A percentile compares a stretch with the other conserved stretches of the same genome.
Evolutionary conservation across 129 eudicot species (phyloP).

Genomic region (Silybum marianum): DNA sequence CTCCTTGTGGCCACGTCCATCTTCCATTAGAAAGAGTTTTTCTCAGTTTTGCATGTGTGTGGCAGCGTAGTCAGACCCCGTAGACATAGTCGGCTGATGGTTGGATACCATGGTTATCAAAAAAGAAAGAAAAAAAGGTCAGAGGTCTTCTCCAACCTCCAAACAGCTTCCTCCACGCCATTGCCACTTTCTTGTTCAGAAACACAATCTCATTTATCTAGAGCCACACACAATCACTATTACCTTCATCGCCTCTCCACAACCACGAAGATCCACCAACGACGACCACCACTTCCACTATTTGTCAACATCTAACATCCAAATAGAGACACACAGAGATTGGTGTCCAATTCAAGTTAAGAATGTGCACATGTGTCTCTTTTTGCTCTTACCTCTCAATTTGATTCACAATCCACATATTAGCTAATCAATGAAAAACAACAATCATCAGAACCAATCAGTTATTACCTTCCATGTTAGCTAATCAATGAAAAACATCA

Average conservation of each 20-base stretch:
- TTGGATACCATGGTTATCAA: too few species aligned
- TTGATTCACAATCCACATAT: not conserved
- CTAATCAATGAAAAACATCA: not conserved
- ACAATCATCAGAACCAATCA: not conserved
- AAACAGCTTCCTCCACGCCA: too few species aligned
- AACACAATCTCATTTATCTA: not conserved
- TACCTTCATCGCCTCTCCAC: not conserved
- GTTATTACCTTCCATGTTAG: not conserved
- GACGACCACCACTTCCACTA: too few species aligned
- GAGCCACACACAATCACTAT: not conserved
- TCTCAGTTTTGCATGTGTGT: too few species aligned
- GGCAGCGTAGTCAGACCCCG: too few species aligned
- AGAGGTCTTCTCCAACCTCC: too few species aligned
- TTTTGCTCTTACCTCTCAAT: not conserved
- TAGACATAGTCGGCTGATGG: too few species aligned
- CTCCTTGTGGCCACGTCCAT: too few species aligned
- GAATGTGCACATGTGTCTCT: not conserved
- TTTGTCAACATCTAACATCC: too few species aligned
- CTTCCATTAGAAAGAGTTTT: too few species aligned
- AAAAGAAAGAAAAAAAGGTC: too few species aligned
- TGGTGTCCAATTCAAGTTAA: not conserved
- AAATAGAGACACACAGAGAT: not conserved
- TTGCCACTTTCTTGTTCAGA: too few species aligned
- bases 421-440: not conserved
- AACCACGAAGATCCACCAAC: not conserved